Evolutionary conservation across 163 green algal species (phyloP).

Genomic region (Trebouxiophyceae sp.): DNA sequence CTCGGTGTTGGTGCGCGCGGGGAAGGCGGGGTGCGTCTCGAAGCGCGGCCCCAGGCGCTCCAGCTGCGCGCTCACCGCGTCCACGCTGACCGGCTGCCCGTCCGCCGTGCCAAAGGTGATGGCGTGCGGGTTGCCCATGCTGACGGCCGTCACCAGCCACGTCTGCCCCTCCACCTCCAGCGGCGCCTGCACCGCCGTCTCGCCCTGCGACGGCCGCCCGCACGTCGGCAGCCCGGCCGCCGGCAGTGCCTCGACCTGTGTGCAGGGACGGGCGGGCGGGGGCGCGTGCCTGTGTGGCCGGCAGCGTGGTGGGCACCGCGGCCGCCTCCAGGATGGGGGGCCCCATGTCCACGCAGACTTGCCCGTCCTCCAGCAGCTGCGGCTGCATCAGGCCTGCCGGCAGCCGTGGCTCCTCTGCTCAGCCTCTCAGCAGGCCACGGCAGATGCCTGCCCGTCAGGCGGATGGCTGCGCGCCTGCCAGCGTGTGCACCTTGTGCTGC

Average conservation of each 20-base stretch:
- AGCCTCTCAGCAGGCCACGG: background rate
- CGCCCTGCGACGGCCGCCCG: no score
- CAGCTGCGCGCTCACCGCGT: slow-evolving; percentile 42
- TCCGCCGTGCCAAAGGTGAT: slow-evolving; percentile 68
- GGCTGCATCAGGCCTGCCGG: slow-evolving; percentile 84
- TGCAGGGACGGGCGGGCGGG: no score
- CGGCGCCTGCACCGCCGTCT: slow-evolving; percentile 54
- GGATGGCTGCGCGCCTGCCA: slow-evolving; percentile 73
- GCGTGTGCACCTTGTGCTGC: slow-evolving; percentile 80
- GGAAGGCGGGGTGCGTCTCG: slow-evolving; percentile 87
- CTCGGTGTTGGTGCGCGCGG: slow-evolving; percentile 91
- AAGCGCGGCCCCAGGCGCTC: slow-evolving; percentile 84
- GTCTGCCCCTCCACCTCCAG: slow-evolving; percentile 68
- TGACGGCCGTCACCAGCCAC: slow-evolving; percentile 85
- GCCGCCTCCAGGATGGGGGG: slow-evolving; percentile 72
- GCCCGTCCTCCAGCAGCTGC: slow-evolving; percentile 75
- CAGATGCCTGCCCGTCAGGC: background rate
- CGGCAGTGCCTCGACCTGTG: slow-evolving; percentile 1
- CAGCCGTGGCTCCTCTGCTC: no score
- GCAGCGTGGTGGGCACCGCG: slow-evolving; percentile 81
- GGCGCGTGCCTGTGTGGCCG: slow-evolving; percentile 25
- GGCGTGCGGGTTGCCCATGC: slow-evolving; percentile 98
- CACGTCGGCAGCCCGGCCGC: no score
- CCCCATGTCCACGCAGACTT: slow-evolving; percentile 97
- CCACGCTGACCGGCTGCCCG: slow-evolving; percentile 56